Conservation (phyloP, 257 asterid species). For the Solanum tacnaense region DNA sequence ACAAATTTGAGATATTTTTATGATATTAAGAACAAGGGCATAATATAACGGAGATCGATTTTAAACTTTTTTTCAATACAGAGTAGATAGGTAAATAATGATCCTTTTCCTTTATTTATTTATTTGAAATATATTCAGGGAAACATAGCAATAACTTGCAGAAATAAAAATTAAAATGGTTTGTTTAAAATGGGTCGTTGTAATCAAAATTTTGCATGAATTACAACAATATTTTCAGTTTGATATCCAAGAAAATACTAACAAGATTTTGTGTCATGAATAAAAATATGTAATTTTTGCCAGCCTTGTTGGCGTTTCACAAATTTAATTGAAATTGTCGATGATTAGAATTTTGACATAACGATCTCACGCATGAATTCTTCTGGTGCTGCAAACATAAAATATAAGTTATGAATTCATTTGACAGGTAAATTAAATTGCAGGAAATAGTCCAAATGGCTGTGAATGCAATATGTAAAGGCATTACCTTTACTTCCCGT, state of each 20-base stretch:
- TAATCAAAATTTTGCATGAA: not conserved
- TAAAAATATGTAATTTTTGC: not conserved
- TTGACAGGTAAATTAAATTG: not conserved
- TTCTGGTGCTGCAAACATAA: slow-evolving; percentile 48
- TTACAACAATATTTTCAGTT: not conserved
- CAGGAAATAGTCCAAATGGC: not conserved
- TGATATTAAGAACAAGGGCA: not conserved
- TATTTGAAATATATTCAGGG: not conserved
- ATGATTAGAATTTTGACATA: slow-evolving; percentile 36
- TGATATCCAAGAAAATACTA: not conserved
- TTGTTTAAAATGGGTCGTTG: not conserved
- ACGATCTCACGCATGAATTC: slow-evolving; percentile 51
- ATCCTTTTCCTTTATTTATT: not conserved
- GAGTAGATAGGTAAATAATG: not conserved
- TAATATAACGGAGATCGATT: not conserved
- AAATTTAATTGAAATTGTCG: not conserved
- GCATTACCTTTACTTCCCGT: slow-evolving; percentile 36
- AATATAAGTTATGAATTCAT: not conserved
- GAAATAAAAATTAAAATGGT: not conserved
- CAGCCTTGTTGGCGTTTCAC: not conserved
- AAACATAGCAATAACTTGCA: not conserved
- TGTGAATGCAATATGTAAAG: not conserved
- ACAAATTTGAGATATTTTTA: not conserved
- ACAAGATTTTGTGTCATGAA: not conserved
- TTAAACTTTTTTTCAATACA: not conserved